phyloP scores from a whole-genome alignment of 495 filamentous ascomycete species.

The Staphylotrichum tortipilum region DNA sequence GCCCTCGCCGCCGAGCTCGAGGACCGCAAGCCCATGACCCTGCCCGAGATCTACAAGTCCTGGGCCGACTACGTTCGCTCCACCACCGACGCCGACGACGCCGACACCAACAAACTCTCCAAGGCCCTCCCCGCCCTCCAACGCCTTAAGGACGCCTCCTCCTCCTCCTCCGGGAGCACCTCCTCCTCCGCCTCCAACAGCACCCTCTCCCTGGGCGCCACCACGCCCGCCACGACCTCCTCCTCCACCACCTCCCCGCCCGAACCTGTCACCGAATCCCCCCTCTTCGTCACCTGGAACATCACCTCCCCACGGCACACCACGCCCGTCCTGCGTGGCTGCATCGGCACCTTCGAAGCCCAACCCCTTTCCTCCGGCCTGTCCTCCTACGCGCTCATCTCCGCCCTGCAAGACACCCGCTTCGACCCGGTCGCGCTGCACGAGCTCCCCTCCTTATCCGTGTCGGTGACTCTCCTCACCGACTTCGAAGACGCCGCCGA shows the following conservation, averaged over 20 bases:
- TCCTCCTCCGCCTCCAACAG: conserved; percentile 17
- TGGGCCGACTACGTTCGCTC: conserved; percentile 48
- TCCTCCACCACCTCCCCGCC: conserved; percentile 15
- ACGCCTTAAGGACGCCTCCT: conserved; percentile 25
- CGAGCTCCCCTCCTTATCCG: conserved; percentile 62
- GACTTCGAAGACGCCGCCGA: conserved; percentile 64
- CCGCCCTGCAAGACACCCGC: conserved; percentile 81
- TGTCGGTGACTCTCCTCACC: conserved; percentile 64
- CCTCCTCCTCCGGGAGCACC: conserved; percentile 19
- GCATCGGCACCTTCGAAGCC: conserved; percentile 90
- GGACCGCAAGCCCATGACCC: conserved; percentile 37
- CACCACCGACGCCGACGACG: conserved; percentile 6
- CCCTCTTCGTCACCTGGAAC: conserved; percentile 96
- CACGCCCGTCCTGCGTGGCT: conserved; percentile 67
- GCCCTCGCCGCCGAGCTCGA: conserved; percentile 50
- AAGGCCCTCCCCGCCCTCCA: conserved; percentile 33
- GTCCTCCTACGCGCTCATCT: conserved; percentile 73
- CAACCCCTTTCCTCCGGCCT: conserved; percentile 67
- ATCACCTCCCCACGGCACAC: conserved; percentile 50
- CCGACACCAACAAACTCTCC: conserved; percentile 21
- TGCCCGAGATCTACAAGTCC: conserved; percentile 61
- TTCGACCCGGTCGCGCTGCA: conserved; percentile 63
- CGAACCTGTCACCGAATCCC: conserved; percentile 34
- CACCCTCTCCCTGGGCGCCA: conserved; percentile 13
- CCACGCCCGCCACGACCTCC: conserved; percentile 29